Percentiles rank a stretch among this genome's conserved stretches.
phyloP scores from a whole-genome alignment of 2,329 filamentous ascomycete genomes.

The Penicillium concentricum region DNA sequence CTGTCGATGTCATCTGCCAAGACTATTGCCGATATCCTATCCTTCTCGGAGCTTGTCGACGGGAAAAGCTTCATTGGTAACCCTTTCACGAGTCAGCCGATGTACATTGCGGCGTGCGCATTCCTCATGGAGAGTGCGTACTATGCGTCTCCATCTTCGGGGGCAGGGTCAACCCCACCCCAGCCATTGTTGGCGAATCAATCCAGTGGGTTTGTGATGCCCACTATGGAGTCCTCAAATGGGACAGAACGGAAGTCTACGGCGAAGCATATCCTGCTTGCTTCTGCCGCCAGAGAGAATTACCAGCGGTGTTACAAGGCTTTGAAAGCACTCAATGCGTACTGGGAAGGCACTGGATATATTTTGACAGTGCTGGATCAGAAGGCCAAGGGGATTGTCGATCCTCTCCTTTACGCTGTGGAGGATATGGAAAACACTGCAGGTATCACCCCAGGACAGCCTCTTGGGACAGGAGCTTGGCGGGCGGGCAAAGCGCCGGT shows the following conservation, averaged over 20 bases:
- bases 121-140: conserved; percentile 80
- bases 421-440: conserved; percentile 77
- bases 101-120: conserved; percentile 86
- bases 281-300: conserved; percentile 79
- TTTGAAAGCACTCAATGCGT: conserved; percentile 73
- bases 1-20: conserved; percentile 84
- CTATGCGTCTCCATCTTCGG: conserved; percentile 65
- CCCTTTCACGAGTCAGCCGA: conserved; percentile 85
- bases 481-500: conserved; percentile 37
- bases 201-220: conserved; percentile 37
- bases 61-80: conserved; percentile 84
- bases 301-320: conserved; percentile 86
- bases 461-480: conserved; percentile 54
- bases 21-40: conserved; percentile 84
- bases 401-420: conserved; percentile 63
- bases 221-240: conserved; percentile 30
- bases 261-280: conserved; percentile 71
- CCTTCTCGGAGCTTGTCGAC: conserved; percentile 82
- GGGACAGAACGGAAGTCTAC: conserved; percentile 34
- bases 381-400: conserved; percentile 81
- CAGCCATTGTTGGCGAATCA: conserved; percentile 32
- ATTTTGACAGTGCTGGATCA: conserved; percentile 84
- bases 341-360: conserved; percentile 85
- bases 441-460: conserved; percentile 53
- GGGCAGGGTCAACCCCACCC: conserved; percentile 54